phyloP scores from a whole-genome alignment of 2,329 filamentous ascomycete genomes.

The Pseudohalonectria lignicola region DNA sequence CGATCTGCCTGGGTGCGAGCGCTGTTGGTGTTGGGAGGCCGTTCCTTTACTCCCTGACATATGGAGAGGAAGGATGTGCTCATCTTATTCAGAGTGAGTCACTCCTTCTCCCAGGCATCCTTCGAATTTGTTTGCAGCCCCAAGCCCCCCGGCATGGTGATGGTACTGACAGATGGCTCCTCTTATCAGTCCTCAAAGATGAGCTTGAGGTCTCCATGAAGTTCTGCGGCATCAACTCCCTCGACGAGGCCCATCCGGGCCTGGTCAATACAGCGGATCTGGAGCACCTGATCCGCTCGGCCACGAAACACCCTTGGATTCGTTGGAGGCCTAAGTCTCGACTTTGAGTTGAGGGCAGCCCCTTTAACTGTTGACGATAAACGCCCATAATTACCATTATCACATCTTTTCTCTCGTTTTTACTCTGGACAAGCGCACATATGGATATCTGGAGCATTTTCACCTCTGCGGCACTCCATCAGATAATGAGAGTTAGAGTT shows the following conservation, averaged over 20 bases:
- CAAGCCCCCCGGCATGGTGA: not conserved
- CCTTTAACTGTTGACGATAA: no score
- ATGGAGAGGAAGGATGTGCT: slow-evolving; percentile 34
- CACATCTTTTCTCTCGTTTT: no score
- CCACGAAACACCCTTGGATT: slow-evolving; percentile 1
- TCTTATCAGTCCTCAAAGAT: slow-evolving; percentile 20
- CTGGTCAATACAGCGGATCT: slow-evolving; percentile 13
- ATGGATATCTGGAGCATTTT: no score
- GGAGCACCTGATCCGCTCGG: slow-evolving; percentile 9
- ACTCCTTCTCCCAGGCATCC: not conserved
- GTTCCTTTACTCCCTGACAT: slow-evolving; percentile 26
- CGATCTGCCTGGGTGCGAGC: no score
- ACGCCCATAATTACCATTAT: no score
- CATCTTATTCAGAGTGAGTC: slow-evolving; percentile 24
- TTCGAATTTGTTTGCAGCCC: not conserved
- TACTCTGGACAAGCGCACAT: no score
- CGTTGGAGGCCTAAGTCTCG: slow-evolving; percentile 1
- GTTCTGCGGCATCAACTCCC: slow-evolving; percentile 15
- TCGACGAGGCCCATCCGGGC: slow-evolving; percentile 9
- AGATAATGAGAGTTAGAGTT: no score
- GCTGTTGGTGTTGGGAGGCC: slow-evolving; percentile 34
- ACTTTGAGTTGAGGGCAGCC: no score
- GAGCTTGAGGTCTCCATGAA: slow-evolving; percentile 26
- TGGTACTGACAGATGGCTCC: not conserved
- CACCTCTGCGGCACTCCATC: no score